Conservation (phyloP, 345 rosid species). For the Heritiera littoralis region DNA sequence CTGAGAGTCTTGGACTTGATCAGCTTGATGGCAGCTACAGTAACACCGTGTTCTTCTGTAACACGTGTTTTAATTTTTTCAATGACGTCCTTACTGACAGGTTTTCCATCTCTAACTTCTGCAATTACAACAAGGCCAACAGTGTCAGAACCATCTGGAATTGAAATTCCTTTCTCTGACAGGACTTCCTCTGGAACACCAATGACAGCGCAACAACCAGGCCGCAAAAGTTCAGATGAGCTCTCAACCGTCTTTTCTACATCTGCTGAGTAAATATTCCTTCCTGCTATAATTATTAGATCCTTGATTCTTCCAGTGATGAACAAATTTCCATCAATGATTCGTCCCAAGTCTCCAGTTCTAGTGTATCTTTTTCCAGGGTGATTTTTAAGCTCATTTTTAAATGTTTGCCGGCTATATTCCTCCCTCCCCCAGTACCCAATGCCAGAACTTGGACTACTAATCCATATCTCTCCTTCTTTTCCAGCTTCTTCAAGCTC, state of each 20-base stretch:
- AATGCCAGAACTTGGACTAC: constrained; percentile 65
- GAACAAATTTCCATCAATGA: constrained; percentile 54
- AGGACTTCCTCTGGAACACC: constrained; percentile 68
- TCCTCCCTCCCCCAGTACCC: constrained; percentile 74
- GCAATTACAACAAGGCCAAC: constrained; percentile 72
- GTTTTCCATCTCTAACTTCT: constrained; percentile 57
- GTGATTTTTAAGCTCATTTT: constrained; percentile 41
- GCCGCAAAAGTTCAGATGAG: constrained; percentile 54
- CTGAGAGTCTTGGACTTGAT: constrained; percentile 63
- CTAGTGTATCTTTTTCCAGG: constrained; percentile 52
- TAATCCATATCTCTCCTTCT: constrained; percentile 76
- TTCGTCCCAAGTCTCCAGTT: constrained; percentile 67
- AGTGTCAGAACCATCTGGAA: constrained; percentile 57
- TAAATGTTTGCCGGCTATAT: constrained; percentile 49
- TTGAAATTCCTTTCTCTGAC: constrained; percentile 53
- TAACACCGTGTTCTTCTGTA: constrained; percentile 63
- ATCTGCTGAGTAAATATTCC: constrained; percentile 70
- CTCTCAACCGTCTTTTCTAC: constrained; percentile 71
- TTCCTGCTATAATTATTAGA: constrained; percentile 68
- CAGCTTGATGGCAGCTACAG: constrained; percentile 51
- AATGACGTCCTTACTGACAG: constrained; percentile 40
- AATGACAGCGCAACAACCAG: constrained; percentile 72
- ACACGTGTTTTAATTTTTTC: constrained; percentile 46
- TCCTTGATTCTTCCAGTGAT: constrained; percentile 79
- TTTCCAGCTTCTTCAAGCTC: constrained; percentile 48